Conservation (phyloP, 768 basidiomycete species). For the Tylopilus cervinicoccineus region DNA sequence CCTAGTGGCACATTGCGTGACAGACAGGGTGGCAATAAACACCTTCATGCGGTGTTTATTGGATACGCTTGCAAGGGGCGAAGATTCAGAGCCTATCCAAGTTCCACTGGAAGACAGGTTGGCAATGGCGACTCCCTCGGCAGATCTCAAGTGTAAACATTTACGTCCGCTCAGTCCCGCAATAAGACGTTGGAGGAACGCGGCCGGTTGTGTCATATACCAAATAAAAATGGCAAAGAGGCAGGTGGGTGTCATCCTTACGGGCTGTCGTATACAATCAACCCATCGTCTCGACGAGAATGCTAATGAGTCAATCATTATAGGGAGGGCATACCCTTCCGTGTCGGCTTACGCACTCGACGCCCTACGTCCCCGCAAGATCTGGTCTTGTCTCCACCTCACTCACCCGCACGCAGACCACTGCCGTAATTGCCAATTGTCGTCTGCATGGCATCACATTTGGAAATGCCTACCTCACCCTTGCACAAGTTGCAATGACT, state of each 20-base stretch:
- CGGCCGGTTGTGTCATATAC: slow-evolving; percentile 38
- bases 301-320: no score
- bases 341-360: slow-evolving; percentile 24
- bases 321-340: slow-evolving; percentile 31
- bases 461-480: slow-evolving; percentile 18
- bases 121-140: slow-evolving; percentile 36
- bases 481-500: slow-evolving; percentile 42
- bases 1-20: slow-evolving; percentile 45
- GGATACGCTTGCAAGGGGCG: slow-evolving; percentile 32
- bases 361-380: background rate
- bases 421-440: background rate
- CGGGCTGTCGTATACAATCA: no score
- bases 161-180: slow-evolving; percentile 30
- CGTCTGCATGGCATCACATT: background rate
- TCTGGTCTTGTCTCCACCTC: background rate
- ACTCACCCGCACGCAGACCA: background rate
- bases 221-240: slow-evolving; percentile 30
- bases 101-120: slow-evolving; percentile 37
- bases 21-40: slow-evolving; percentile 44
- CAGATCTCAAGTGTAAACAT: slow-evolving; percentile 33
- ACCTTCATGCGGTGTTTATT: slow-evolving; percentile 44
- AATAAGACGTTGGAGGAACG: slow-evolving; percentile 42
- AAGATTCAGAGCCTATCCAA: slow-evolving; percentile 1
- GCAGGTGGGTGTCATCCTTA: slow-evolving; percentile 35
- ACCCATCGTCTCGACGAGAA: no score